These are phyloP conservation scores for Cryptococcus deneoformans DNA, from an alignment of 1,284 basidiomycete species.

Conservation along the genomic window DNA sequence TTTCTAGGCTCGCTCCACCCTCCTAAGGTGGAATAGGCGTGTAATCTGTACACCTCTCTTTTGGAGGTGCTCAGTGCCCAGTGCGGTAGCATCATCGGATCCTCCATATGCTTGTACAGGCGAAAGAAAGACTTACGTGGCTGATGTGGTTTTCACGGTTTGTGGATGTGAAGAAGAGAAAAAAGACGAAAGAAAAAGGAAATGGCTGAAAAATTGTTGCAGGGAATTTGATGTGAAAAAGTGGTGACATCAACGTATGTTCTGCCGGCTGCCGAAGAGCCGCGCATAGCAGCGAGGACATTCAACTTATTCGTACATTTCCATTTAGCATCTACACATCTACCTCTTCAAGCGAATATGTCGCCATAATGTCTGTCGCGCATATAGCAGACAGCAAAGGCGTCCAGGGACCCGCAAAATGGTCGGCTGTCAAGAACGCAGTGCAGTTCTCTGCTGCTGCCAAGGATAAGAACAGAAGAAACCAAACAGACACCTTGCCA, in stretches of 20 bases:
- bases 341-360: conserved; percentile 1
- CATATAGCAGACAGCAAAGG: conserved; percentile 1
- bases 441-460: conserved; percentile 5
- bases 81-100: conserved; percentile 47
- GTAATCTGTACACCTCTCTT: conserved; percentile 38
- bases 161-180: neutral
- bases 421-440: conserved; percentile 4
- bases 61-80: conserved; percentile 48
- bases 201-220: neutral
- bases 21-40: conserved; percentile 43
- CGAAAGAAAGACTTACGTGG: neutral
- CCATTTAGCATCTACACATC: neutral
- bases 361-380: conserved; percentile 1
- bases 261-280: too few species aligned
- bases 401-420: conserved; percentile 4
- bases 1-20: conserved; percentile 53
- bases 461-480: conserved; percentile 4
- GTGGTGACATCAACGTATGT: too few species aligned
- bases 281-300: too few species aligned
- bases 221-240: neutral
- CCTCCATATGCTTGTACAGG: neutral
- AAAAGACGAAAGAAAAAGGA: neutral
- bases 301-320: neutral
- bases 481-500: conserved; percentile 12
- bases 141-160: neutral